phyloP scores from a whole-genome alignment of 2,329 filamentous ascomycete genomes.

The Colletotrichum abscissum region DNA sequence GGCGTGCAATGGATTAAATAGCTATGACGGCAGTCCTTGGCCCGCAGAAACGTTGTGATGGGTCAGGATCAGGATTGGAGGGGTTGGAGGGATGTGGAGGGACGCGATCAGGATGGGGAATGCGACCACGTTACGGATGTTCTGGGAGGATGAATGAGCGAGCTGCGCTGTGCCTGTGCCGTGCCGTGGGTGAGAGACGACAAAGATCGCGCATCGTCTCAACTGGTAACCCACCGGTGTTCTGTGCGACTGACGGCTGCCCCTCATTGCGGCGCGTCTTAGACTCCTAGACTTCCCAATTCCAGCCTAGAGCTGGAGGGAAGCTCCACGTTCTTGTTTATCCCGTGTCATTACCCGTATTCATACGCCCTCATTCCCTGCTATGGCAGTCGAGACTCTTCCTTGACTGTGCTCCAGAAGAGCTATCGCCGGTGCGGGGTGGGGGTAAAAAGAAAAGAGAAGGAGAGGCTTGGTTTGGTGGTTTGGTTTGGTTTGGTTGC shows the following conservation, averaged over 20 bases:
- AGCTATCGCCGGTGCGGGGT: conserved; percentile 8
- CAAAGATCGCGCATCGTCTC: background rate
- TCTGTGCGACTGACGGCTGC: background rate
- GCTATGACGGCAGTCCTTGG: conserved; percentile 1
- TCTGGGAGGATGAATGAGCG: conserved; percentile 2
- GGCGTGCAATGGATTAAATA: conserved; percentile 29
- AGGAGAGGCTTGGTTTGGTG: background rate
- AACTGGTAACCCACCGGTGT: background rate
- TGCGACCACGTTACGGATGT: background rate
- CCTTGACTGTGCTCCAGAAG: background rate
- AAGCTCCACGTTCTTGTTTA: conserved; percentile 2
- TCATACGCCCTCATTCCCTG: conserved; percentile 7
- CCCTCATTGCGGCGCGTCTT: conserved; percentile 25
- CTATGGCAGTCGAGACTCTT: conserved; percentile 15
- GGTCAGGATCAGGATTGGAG: conserved; percentile 27
- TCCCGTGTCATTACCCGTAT: conserved; percentile 17
- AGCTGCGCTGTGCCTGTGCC: background rate
- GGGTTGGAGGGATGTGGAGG: conserved; percentile 4
- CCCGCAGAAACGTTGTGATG: conserved; percentile 5
- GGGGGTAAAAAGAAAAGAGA: background rate
- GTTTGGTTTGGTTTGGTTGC: background rate
- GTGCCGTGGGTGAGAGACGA: background rate
- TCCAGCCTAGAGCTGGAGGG: background rate
- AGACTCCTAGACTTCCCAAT: background rate
- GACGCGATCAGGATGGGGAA: conserved; percentile 12